Conservation (phyloP, 192 early-diverging fungal genomes). For the Coemansia sp. region DNA sequence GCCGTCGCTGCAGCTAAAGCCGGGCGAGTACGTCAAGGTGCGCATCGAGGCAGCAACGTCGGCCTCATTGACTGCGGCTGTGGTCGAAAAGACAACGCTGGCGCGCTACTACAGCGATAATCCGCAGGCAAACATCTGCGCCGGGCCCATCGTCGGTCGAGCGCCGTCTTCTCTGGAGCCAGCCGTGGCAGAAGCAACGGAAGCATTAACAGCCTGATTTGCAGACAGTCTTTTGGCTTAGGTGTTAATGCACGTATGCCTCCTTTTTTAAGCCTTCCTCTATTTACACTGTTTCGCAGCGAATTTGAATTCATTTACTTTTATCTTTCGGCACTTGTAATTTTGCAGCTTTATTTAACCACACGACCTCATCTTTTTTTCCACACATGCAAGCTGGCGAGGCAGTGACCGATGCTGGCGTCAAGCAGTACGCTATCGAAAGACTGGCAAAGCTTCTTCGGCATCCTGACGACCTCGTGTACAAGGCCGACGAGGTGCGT, state of each 20-base stretch:
- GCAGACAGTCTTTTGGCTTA: no score
- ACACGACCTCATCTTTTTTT: not conserved
- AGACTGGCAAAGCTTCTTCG: conserved; percentile 80
- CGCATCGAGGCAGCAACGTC: conserved; percentile 40
- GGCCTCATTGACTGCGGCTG: conserved; percentile 39
- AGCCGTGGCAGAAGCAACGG: not conserved
- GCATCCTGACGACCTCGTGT: conserved; percentile 92
- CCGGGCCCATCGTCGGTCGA: not conserved
- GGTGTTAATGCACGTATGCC: no score
- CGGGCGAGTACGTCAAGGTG: conserved; percentile 48
- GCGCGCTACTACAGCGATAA: conserved; percentile 21
- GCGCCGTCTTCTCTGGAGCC: not conserved
- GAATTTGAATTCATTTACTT: not conserved
- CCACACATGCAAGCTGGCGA: conserved; percentile 27
- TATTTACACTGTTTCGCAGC: not conserved
- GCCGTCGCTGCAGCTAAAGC: conserved; percentile 7
- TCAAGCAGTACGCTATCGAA: conserved; percentile 74
- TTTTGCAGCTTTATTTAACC: not conserved
- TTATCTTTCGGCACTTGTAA: not conserved
- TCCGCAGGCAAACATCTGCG: conserved; percentile 16
- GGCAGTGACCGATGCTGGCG: conserved; percentile 41
- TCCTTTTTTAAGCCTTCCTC: not conserved
- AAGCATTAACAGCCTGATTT: not conserved
- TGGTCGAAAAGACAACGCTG: conserved; percentile 32
- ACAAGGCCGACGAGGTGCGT: conserved; percentile 76